phyloP scores from a whole-genome alignment of 495 filamentous ascomycete species.

The Amniculicola lignicola region DNA sequence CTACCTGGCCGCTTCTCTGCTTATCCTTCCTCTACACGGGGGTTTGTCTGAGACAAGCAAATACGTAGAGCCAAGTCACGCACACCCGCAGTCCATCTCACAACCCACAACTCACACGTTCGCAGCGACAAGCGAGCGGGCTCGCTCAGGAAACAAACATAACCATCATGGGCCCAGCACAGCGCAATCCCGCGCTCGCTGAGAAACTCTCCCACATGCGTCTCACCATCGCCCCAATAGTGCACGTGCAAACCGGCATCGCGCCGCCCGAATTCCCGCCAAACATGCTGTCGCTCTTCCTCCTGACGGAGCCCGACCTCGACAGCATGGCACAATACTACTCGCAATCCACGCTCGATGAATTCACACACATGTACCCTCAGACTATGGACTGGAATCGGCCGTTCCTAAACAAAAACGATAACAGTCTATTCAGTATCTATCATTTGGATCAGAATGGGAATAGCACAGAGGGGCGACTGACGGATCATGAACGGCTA shows the following conservation, averaged over 20 bases:
- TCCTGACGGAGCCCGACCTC: slow-evolving; percentile 67
- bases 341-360: slow-evolving; percentile 62
- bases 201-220: slow-evolving; percentile 37
- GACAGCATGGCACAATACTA: slow-evolving; percentile 72
- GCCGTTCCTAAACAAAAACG: slow-evolving; percentile 30
- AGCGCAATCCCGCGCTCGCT: slow-evolving; percentile 21
- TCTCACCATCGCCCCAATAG: slow-evolving; percentile 55
- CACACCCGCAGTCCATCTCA: background rate
- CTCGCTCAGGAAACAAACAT: too few species aligned
- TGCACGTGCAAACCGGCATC: slow-evolving; percentile 56
- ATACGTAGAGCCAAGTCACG: too few species aligned
- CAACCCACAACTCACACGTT: slow-evolving; percentile 2
- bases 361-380: slow-evolving; percentile 61
- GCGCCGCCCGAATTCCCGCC: slow-evolving; percentile 64
- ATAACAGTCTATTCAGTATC: background rate
- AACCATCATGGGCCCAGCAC: background rate
- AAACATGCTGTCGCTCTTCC: slow-evolving; percentile 66
- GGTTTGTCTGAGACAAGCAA: too few species aligned
- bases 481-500: slow-evolving; percentile 32
- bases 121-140: too few species aligned
- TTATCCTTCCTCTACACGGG: too few species aligned
- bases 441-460: background rate
- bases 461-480: background rate
- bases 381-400: slow-evolving; percentile 47
- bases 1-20: too few species aligned